phyloP scores from a whole-genome alignment of 306 rosid genomes.

The Erythrophleum fordii region DNA sequence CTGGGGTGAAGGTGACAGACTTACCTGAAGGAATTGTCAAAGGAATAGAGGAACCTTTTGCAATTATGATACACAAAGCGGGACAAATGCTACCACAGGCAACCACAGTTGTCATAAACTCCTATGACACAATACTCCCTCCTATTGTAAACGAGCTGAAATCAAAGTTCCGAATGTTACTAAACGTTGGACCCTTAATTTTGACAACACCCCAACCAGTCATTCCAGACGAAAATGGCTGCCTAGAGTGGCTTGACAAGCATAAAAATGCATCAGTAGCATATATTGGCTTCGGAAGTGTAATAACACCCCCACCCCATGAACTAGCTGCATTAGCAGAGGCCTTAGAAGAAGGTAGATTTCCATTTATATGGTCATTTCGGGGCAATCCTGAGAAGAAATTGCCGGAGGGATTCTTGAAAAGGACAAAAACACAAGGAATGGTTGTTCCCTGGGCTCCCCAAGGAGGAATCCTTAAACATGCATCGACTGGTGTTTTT shows the following conservation, averaged over 20 bases:
- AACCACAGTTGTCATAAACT: slow-evolving; percentile 65
- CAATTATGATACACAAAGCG: slow-evolving; percentile 60
- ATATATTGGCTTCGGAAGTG: slow-evolving; percentile 69
- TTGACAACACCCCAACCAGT: slow-evolving; percentile 36
- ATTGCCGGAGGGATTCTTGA: slow-evolving; percentile 47
- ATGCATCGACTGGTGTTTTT: slow-evolving; percentile 53
- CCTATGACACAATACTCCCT: slow-evolving; percentile 50
- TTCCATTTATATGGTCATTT: slow-evolving; percentile 68
- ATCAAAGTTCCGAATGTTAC: slow-evolving; percentile 37
- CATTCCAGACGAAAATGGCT: slow-evolving; percentile 40
- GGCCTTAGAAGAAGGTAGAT: slow-evolving; percentile 52
- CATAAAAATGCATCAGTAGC: slow-evolving; percentile 53
- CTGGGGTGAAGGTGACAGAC: slow-evolving; percentile 43
- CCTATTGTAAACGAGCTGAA: slow-evolving; percentile 35
- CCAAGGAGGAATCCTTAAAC: slow-evolving; percentile 50
- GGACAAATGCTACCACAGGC: slow-evolving; percentile 61
- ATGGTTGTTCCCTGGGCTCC: slow-evolving; percentile 72
- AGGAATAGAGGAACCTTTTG: slow-evolving; percentile 43
- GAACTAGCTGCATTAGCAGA: slow-evolving; percentile 57
- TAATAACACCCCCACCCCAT: slow-evolving; percentile 55
- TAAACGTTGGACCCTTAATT: slow-evolving; percentile 72
- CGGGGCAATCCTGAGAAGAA: slow-evolving; percentile 49
- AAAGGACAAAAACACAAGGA: slow-evolving; percentile 42
- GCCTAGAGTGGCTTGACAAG: slow-evolving; percentile 61
- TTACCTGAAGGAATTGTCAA: slow-evolving; percentile 58